Percentiles rank a stretch among this genome's conserved stretches.
Conservation (phyloP, 257 asterid species). For the Ballota nigra region DNA sequence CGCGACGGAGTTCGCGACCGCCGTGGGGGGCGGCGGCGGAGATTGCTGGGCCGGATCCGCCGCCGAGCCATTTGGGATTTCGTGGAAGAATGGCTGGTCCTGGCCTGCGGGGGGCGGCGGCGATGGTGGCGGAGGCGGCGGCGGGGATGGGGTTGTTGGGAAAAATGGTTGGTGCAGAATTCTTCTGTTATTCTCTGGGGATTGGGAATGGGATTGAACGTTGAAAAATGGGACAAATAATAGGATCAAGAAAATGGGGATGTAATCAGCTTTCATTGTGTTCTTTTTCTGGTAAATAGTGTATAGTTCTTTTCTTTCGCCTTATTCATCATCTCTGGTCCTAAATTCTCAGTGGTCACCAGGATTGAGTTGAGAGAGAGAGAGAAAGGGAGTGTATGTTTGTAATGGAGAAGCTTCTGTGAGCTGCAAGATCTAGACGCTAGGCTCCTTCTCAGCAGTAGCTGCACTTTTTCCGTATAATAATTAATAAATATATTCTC, state of each 20-base stretch:
- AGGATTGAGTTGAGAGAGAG: slow-evolving; percentile 14
- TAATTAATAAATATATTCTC: neutral
- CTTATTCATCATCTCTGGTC: slow-evolving; percentile 53
- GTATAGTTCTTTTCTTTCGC: slow-evolving; percentile 32
- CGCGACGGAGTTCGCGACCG: slow-evolving; percentile 42
- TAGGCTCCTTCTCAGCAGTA: slow-evolving; percentile 36
- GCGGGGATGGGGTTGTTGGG: slow-evolving; percentile 52
- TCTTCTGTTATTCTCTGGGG: slow-evolving; percentile 45
- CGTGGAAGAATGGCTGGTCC: slow-evolving; percentile 89
- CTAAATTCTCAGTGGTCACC: slow-evolving; percentile 19
- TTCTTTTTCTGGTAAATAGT: slow-evolving; percentile 22
- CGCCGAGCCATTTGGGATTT: slow-evolving; percentile 60
- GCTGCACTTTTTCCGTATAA: slow-evolving; percentile 36
- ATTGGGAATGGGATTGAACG: slow-evolving; percentile 11
- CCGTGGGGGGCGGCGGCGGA: slow-evolving; percentile 34
- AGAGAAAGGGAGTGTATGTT: slow-evolving; percentile 10
- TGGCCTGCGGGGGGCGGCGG: slow-evolving; percentile 44
- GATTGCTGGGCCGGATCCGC: slow-evolving; percentile 51
- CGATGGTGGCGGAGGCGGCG: slow-evolving; percentile 45
- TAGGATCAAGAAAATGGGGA: slow-evolving; percentile 37
- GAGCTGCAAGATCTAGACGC: slow-evolving; percentile 63
- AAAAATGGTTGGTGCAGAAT: slow-evolving; percentile 82
- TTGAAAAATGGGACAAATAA: slow-evolving; percentile 27
- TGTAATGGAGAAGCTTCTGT: slow-evolving; percentile 62
- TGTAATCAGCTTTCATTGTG: slow-evolving; percentile 46